phyloP scores from a whole-genome alignment of 352 stramenopile genomes.

The Phytophthora macrochlamydospora region DNA sequence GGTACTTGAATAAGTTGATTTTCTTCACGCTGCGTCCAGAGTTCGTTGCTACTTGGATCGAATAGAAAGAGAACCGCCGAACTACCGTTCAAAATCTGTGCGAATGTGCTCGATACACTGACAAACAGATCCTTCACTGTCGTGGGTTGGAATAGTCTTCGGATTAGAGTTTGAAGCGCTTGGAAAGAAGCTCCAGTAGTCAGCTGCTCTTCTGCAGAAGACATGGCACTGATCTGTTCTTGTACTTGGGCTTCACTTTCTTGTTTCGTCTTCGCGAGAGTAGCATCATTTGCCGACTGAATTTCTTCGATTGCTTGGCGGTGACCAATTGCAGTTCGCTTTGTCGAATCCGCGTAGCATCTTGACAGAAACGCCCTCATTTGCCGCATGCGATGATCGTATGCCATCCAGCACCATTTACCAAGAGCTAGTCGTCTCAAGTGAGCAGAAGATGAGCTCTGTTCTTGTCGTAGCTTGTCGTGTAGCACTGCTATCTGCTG shows the following conservation, averaged over 20 bases:
- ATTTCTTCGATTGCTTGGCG: slow-evolving; percentile 18
- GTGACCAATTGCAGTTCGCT: slow-evolving; percentile 12
- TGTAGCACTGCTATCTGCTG: slow-evolving; percentile 18
- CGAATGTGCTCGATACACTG: slow-evolving; percentile 37
- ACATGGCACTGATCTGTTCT: slow-evolving; percentile 18
- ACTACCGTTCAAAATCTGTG: slow-evolving; percentile 47
- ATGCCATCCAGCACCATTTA: slow-evolving; percentile 62
- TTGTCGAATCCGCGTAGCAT: slow-evolving; percentile 23
- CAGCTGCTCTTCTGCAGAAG: slow-evolving; percentile 30
- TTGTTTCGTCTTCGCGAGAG: slow-evolving; percentile 12
- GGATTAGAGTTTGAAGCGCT: slow-evolving; percentile 54
- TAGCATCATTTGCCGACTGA: slow-evolving; percentile 12
- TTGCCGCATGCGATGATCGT: slow-evolving; percentile 31
- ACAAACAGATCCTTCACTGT: slow-evolving; percentile 53
- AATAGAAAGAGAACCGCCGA: slow-evolving; percentile 64
- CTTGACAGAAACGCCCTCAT: slow-evolving; percentile 46
- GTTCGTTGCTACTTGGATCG: slow-evolving; percentile 62
- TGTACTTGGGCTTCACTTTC: slow-evolving; percentile 14
- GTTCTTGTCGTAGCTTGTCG: slow-evolving; percentile 16
- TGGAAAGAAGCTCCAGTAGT: slow-evolving; percentile 28
- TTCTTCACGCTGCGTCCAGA: slow-evolving; percentile 67
- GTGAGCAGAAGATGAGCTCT: slow-evolving; percentile 13
- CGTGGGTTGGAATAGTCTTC: slow-evolving; percentile 37
- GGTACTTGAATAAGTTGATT: slow-evolving; percentile 54
- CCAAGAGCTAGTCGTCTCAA: slow-evolving; percentile 28